Base-by-base conservation (phyloP, 2,329 filamentous ascomycete genomes). In the Hypoxylon sp. region DNA sequence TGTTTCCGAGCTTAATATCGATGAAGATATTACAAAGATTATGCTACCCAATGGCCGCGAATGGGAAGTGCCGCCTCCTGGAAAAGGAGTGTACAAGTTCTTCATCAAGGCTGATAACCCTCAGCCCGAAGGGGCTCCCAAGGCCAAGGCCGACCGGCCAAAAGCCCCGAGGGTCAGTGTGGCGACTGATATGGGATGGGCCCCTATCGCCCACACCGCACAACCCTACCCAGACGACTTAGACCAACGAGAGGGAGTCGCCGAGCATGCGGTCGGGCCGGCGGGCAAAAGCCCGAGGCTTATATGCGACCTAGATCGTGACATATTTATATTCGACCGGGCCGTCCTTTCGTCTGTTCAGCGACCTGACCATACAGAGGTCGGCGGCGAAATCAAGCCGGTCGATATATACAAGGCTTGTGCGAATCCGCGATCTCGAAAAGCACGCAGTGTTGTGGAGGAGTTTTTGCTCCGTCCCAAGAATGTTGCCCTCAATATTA, bases 281-380 rank as follows among this genome's bases (percentile, higher is more conserved):
- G 22, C 17, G 3, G 4, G 1, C 1, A 19, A 13, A 9, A 54
- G 44, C 3, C 1, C 1, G 9, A 2, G 9, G 1, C 24, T 19
- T 1, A 2, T 8, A 0, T 59, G 54, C 5, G 3, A 59, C 6
- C 5, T 26, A 1, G 48, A 53, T 0, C 31, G 8, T 0, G 61
- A 64, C 2, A 42, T 64, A 8, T 64, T 64, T 13, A 3, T 64
- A 6, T 11, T 64, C 0, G 61, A 64, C 4, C 31, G 61, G 0
- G n/a, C n/a, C 2, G 29, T 48, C 0, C 3, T 58, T 0, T n/a
- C 35, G 3, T 5, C 3, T 0, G 9, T 52, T 3, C 17, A 47
- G 6, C 24, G 53, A 0, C 47, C 59, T 2, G 31, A 33, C 0
- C 44, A 24, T 3, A 39, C 29, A 3, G 26, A 22, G 3, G 13